Evolutionary conservation across 225 moss, liverwort and hornwort species (phyloP).

Genomic region (Marchantia polymorpha): DNA sequence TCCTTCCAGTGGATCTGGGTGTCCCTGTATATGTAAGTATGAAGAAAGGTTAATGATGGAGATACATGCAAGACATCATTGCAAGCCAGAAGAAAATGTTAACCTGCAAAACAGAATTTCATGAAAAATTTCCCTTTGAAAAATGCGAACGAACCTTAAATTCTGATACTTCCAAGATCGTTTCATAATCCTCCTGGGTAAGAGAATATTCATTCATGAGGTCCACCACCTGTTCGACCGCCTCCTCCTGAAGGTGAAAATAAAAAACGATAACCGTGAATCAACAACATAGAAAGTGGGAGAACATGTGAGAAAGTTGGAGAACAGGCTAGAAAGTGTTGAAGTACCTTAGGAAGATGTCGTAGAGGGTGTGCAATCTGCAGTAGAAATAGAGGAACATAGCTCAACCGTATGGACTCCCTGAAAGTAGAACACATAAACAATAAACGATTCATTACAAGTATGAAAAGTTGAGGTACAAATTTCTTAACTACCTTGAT

Average conservation of each 20-base stretch:
- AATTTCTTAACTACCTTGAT: too few species aligned
- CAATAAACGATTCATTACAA: too few species aligned
- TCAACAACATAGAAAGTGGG: too few species aligned
- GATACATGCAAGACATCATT: too few species aligned
- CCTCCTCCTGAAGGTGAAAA: slow-evolving; percentile 57
- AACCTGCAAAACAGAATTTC: neutral
- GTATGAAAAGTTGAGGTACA: too few species aligned
- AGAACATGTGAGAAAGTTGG: too few species aligned
- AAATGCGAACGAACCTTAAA: slow-evolving; percentile 52
- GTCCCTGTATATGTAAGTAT: slow-evolving; percentile 47
- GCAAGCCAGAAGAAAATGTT: neutral
- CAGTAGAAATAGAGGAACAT: slow-evolving; percentile 73
- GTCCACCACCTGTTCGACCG: slow-evolving; percentile 74
- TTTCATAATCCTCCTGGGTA: slow-evolving; percentile 85
- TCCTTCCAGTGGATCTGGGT: slow-evolving; percentile 72
- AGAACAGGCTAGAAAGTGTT: too few species aligned
- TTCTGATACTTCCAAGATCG: slow-evolving; percentile 65
- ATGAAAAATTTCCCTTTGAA: neutral
- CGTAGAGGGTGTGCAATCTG: slow-evolving; percentile 71
- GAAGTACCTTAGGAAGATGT: slow-evolving; percentile 66
- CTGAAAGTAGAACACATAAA: slow-evolving; percentile 28
- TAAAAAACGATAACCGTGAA: too few species aligned
- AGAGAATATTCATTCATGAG: slow-evolving; percentile 82
- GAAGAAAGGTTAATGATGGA: neutral
- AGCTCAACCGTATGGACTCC: slow-evolving; percentile 83